Conservation (phyloP, 306 rosid species). For the Pueraria montana region DNA sequence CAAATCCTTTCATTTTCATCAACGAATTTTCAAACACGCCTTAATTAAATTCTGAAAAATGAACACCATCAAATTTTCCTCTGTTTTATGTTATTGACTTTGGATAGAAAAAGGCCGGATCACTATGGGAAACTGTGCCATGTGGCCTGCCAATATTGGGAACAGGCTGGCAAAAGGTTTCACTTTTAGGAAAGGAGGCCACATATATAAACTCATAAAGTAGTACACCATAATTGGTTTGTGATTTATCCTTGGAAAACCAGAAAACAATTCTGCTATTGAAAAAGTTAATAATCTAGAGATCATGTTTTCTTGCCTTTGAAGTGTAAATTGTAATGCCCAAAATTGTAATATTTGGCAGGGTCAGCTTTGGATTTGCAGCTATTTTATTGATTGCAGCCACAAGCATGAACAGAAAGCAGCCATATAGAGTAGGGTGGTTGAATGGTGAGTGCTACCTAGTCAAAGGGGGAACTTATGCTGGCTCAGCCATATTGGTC, state of each 20-base stretch:
- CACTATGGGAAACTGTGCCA: not conserved
- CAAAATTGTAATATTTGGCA: constrained; percentile 48
- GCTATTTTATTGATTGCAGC: constrained; percentile 59
- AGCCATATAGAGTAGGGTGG: constrained; percentile 76
- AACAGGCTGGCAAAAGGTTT: not conserved
- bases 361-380: constrained; percentile 77
- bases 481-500: constrained; percentile 63
- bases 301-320: not conserved
- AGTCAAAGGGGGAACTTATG: constrained; percentile 64
- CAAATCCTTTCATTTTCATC: too few species aligned
- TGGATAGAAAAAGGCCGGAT: not conserved
- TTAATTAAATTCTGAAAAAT: not conserved
- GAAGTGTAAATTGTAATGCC: not conserved
- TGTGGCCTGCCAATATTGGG: not conserved
- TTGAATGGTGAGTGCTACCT: constrained; percentile 78
- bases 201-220: not conserved
- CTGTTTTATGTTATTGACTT: not conserved
- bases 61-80: not conserved
- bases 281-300: not conserved
- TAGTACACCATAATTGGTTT: not conserved
- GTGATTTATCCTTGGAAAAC: not conserved
- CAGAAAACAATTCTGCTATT: not conserved
- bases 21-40: too few species aligned
- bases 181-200: not conserved
- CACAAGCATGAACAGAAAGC: constrained; percentile 77